Evolutionary conservation across 352 stramenopile species (phyloP), one percentile per base, ranked within the genome.

Genomic region (Pythium aristosporum): DNA sequence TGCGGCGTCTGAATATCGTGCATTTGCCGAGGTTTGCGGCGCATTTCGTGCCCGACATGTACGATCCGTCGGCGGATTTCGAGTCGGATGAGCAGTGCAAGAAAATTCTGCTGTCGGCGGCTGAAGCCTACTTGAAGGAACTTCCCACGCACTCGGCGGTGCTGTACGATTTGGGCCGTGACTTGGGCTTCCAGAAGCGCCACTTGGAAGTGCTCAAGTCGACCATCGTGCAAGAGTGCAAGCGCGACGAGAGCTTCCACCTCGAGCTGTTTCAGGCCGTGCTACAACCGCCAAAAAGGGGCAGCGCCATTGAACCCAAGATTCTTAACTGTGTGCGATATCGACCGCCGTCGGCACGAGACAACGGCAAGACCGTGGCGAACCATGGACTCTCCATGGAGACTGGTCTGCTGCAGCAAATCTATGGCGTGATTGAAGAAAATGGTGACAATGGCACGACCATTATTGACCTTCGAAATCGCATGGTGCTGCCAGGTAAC

Each of bases 261-360:
- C 57, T 94, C 13, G 82, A 92, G 60, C 67, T 91, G 42, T 94
- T 91, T 59, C 85, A 94, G 39, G 85, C 82, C 10, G 75, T 91
- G 23, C 68, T 94, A 42, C 77, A 87, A 18, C 77, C 77, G 18
- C 79, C 82, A 6, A 76, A 83, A 63, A 73, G 71, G 44, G 68
- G 65, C 2, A 74, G 54, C 16, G 73, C 43, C 4, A 54, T 88
- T 1, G 82, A 91, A 41, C 80, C 84, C 4, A 91, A 89, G 56
- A 90, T 91, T 58, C 66, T 94, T 12, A 92, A 92, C 64, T 94
- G 85, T 41, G 77, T 94, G 48, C 79, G 83, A 16, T 92, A 91
- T 64, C 84, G 81, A 55, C 64, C 73, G 12, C 57, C 64, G 5
- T 57, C 62, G 34, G 11, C 34, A 3, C 57, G 49, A n/a, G 51